Conservation (phyloP, 768 basidiomycete genomes). For the Tubosaeta brunneosetosa region DNA sequence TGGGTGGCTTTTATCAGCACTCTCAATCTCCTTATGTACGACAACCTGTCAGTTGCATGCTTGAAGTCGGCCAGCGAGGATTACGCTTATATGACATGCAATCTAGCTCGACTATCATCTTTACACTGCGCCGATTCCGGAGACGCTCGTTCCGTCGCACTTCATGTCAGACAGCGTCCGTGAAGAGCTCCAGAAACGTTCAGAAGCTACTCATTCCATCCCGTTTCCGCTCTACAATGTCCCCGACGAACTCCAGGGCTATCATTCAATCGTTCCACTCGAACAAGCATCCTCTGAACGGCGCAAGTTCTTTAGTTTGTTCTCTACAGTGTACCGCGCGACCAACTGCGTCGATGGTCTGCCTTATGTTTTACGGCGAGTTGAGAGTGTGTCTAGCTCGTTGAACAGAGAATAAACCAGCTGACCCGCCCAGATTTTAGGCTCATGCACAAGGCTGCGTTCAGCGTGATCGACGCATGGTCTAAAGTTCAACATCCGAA, state of each 20-base stretch:
- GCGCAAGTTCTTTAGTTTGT: constrained; percentile 75
- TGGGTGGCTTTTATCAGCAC: constrained; percentile 37
- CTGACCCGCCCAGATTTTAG: constrained; percentile 62
- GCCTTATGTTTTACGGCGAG: constrained; percentile 71
- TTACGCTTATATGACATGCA: not conserved
- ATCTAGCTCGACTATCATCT: constrained; percentile 86
- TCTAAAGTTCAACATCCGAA: constrained; percentile 78
- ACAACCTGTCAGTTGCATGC: constrained; percentile 57
- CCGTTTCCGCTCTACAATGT: constrained; percentile 48
- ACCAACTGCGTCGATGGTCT: constrained; percentile 70
- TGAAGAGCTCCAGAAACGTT: constrained; percentile 50
- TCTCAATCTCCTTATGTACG: constrained; percentile 47
- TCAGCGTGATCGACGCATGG: constrained; percentile 83
- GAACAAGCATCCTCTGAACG: constrained; percentile 56
- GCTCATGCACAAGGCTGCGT: constrained; percentile 75
- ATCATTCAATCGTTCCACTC: constrained; percentile 81
- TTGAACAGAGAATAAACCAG: not conserved
- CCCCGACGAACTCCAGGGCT: constrained; percentile 86
- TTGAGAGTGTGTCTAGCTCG: constrained; percentile 63
- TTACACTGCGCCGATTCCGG: constrained; percentile 69
- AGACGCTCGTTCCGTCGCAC: constrained; percentile 55
- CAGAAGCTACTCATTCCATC: constrained; percentile 39
- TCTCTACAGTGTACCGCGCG: constrained; percentile 81
- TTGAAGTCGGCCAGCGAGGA: constrained; percentile 1
- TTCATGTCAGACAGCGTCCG: constrained; percentile 83